phyloP scores from a whole-genome alignment of 257 asterid genomes.

The Penstemon barbatus region DNA sequence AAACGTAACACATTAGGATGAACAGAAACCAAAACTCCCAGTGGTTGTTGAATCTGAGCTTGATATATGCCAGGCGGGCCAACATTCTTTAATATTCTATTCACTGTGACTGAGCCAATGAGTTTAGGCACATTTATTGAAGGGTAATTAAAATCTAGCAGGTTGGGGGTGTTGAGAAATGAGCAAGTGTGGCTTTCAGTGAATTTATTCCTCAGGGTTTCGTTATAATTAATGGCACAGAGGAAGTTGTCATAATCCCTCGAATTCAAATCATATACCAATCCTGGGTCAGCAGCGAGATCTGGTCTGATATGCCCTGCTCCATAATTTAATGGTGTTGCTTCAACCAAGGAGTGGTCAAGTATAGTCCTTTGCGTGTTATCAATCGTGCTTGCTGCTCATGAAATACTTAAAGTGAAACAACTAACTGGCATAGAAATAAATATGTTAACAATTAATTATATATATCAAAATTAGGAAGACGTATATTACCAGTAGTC shows the following conservation, averaged over 20 bases:
- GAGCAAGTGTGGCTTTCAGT: background rate
- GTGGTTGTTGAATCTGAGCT: conserved; percentile 25
- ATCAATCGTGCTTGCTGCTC: conserved; percentile 27
- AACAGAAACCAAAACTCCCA: conserved; percentile 23
- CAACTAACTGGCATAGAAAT: background rate
- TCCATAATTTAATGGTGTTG: conserved; percentile 31
- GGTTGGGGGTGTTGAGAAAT: background rate
- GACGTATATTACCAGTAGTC: conserved; percentile 29
- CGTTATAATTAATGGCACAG: conserved; percentile 23
- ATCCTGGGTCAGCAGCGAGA: conserved; percentile 30
- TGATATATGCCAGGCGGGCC: conserved; percentile 31
- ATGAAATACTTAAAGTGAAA: background rate
- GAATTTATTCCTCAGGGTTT: background rate
- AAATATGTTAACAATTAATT: too few relatives aligned
- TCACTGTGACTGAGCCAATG: conserved; percentile 10
- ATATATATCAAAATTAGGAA: too few relatives aligned
- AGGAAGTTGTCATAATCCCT: conserved; percentile 28
- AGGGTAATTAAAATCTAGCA: conserved; percentile 32
- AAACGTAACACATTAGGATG: conserved; percentile 29
- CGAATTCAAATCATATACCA: conserved; percentile 26
- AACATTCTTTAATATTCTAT: conserved; percentile 34
- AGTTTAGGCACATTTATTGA: conserved; percentile 32
- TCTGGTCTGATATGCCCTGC: conserved; percentile 34
- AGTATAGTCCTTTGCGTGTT: conserved; percentile 18
- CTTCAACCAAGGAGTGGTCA: background rate